Evolutionary conservation across 345 rosid species (phyloP), one percentile per base, ranked within the genome.

Genomic region (Pistacia vera): DNA sequence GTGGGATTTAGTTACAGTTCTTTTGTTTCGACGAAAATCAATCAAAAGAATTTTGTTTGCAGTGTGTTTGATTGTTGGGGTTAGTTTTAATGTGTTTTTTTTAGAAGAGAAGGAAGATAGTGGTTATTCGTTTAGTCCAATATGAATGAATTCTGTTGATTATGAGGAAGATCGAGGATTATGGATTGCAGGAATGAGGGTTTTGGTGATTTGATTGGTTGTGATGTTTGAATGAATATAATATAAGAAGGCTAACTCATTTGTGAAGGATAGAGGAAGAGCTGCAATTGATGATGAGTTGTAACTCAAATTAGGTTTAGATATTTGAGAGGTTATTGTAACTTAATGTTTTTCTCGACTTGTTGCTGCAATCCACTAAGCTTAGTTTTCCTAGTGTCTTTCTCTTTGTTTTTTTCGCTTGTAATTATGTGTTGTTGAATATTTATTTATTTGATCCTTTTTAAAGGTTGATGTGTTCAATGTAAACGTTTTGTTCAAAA

Each of bases 31-130:
- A 77, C 72, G 81, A 78, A 75, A 71, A 69, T 76, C 72, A 79
- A 79, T 73, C 72, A 49, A 76, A 76, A 54, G 71, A 77, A 65
- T 79, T 86, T 79, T 79, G 79, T 44, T 83, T 80, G 63, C 69
- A 72, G 82, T 78, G 75, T 84, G 82, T 64, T 66, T 65, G 56
- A 54, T 77, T 78, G 78, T 55, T 65, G 74, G 80, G 35, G 73
- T 72, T 66, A 36, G 44, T 13, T 38, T 38, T 38, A 12, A 14
- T 70, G 38, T 65, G 49, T 49, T 30, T 11, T 11, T 30, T 20
- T 75, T 60, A 56, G 74, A 74, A 71, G 46, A 68, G 62, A 71
- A 73, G 77, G 25, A 41, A 52, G 76, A 71, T 57, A 48, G 58
- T 68, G 16, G 12, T 52, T 35, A 44, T 80, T 63, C 71, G 52